Base-by-base conservation (phyloP, 192 early-diverging fungal genomes). In the Coemansia sp. region DNA sequence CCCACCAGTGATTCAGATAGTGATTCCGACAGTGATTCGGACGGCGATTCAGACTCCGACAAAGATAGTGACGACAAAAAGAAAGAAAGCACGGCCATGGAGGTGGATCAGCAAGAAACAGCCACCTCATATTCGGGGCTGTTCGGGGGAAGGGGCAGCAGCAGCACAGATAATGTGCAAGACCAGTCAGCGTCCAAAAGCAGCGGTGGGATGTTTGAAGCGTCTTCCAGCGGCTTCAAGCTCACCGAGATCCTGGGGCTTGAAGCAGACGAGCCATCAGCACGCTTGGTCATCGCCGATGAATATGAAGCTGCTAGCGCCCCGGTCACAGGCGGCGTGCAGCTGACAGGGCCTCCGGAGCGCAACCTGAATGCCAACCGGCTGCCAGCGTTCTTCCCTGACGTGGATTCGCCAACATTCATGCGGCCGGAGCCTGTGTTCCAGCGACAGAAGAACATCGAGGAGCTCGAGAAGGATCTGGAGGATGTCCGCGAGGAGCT, bases 311-410 rank as follows among this genome's bases (percentile, higher is more conserved):
- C 38, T 35, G 26, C 5, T 39, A 34, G n/a, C 20, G 70, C 71
- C 9, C 71, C 74, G 3, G 73, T 76, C 18, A 74, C 79, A 0
- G 79, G 79, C 52, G 79, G 75, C 18, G 46, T 68, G 12, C 59
- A 62, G 26, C 41, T 76, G 41, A 26, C 62, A 0, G 71, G 71
- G 8, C 68, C 67, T 4, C 36, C 71, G 0, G 71, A 71, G 75
- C 79, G 79, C 41, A 82, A 82, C 24, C 53, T 82, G 24, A 82
- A 82, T 39, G 79, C 74, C 14, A 82, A 82, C 67, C 70, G 75
- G 11, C 62, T 82, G 41, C 79, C 79, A 0, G 38, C 45, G 71
- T 82, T 82, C 61, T 82, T 82, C 62, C 63, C 71, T 0, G 75
- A 82, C 63, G 44, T 71, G 24, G 79, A 82, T 24, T 62, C 79